Conservation (phyloP, 768 basidiomycete species). For the Lactarius hengduanensis region DNA sequence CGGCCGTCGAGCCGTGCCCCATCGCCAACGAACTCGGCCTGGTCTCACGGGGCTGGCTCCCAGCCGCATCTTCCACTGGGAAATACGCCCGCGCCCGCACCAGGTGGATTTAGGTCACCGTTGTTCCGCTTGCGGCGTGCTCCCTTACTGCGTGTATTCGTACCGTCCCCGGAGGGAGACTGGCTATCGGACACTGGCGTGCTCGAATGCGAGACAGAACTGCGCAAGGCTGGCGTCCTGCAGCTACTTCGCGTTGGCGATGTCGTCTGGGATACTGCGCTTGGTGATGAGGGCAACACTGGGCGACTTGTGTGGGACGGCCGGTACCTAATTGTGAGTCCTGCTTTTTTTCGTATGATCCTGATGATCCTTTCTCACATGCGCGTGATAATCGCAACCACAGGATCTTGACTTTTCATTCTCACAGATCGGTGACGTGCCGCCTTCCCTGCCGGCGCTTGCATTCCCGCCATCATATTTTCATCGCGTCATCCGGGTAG, state of each 20-base stretch:
- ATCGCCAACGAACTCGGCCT: conserved; percentile 55
- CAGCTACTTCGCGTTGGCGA: conserved; percentile 70
- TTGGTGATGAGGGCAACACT: conserved; percentile 81
- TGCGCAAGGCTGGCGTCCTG: conserved; percentile 63
- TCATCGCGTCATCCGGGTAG: conserved; percentile 73
- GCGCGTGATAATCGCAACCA: background rate
- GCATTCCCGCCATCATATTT: conserved; percentile 89
- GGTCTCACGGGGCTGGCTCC: conserved; percentile 44
- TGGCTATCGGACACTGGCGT: conserved; percentile 85
- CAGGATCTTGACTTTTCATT: conserved; percentile 87
- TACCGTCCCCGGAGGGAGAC: conserved; percentile 82
- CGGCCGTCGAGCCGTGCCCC: conserved; percentile 59
- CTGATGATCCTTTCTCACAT: conserved; percentile 3
- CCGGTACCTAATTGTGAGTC: conserved; percentile 77
- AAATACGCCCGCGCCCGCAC: conserved; percentile 11
- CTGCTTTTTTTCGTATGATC: conserved; percentile 20
- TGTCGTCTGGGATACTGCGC: conserved; percentile 84
- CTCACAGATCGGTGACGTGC: conserved; percentile 70
- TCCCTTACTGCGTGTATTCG: conserved; percentile 75
- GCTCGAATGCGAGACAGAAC: conserved; percentile 78
- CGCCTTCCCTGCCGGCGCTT: conserved; percentile 74
- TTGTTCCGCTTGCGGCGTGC: conserved; percentile 70
- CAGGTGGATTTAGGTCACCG: conserved; percentile 57
- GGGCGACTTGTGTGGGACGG: conserved; percentile 88
- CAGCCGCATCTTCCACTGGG: conserved; percentile 30